Evolutionary conservation across 352 stramenopile genomes (phyloP), one percentile per base, ranked within the genome.

Genomic region (Pythium apleroticum): DNA sequence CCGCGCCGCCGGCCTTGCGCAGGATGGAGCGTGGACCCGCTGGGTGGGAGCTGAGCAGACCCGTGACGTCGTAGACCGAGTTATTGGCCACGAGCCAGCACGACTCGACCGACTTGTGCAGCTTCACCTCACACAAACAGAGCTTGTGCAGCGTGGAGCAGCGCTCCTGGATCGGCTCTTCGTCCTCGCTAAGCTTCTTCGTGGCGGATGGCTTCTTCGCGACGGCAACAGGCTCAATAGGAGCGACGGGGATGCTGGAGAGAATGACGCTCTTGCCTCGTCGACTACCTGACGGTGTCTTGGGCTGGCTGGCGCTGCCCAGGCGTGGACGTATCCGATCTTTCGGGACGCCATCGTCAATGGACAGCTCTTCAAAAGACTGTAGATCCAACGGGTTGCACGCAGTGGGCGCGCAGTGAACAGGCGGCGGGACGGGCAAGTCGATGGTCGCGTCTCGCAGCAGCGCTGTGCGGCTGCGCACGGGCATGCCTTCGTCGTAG

Each of bases 61-160:
- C 78, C 52, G 88, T 97, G 19, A 95, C 82, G 70, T 97, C 89
- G 68, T 95, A 96, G 30, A 97, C 88, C 19, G 90, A 78, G 43
- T 68, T 68, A 30, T 85, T 81, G 50, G 98, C 96, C 20, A 99
- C 91, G 35, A 99, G 72, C 97, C 97, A 99, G 67, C 91, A 98
- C 72, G 96, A 96, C 19, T 98, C 84, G 19, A 86, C 66, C 17
- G 78, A 89, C 55, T 88, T 94, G 84, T 99, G 97, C 41, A 80
- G 65, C 56, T 76, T 63, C 30, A 95, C 75, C 59, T 95, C 84
- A 56, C 85, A 94, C 31, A 90, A 71, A 69, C 85, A 93, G 8
- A 93, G 79, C 65, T 91, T 91, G 52, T 73, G 81, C 11, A 79
- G 63, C 35, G 67, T 74, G 14, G 76, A 88, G 61, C 85, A 93